Evolutionary conservation across 345 rosid species (phyloP), one percentile per base, ranked within the genome.

Genomic region (Odontarrhena argentea): DNA sequence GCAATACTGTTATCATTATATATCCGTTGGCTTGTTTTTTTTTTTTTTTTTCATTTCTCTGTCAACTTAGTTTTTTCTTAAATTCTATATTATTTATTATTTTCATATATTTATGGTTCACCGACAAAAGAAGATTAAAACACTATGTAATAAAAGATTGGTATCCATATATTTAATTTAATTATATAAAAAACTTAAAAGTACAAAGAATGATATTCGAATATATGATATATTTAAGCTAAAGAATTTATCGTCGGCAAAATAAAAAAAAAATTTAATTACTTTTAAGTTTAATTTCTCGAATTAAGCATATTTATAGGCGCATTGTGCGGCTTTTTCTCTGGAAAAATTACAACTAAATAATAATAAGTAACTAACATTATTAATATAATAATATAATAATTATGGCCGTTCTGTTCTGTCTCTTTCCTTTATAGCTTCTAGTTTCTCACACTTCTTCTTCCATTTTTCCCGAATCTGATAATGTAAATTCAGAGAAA

Each of bases 401-500:
- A 6, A 64, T 67, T 73, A 49, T 62, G 68, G 69, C 70, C 78
- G 69, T 68, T 74, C 54, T 46, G 60, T 11, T 32, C 26, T 61
- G 61, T 61, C 77, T 68, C 74, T 48, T 68, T 68, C 64, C 60
- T 68, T 62, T 62, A 67, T 55, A 68, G 69, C 74, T 55, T 55
- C 69, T 68, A 47, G 53, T 67, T 68, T 55, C 69, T 68, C 54
- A 34, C 58, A 53, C 65, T 55, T 38, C 65, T 6, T 56, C 68
- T 73, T 46, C 74, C 18, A 48, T 34, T 48, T 45, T 8, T 63
- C 58, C 40, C 18, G 4, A 44, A 55, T 74, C 64, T 67, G 69
- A 74, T 68, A 62, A 74, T 74, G 74, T 74, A 74, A 74, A 74
- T 74, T 55, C 64, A 74, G 36, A 28, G 6, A 32, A 32, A 18